Percentiles rank a stretch among this genome's conserved stretches.
These are phyloP conservation scores for Amesomyces nigricolor DNA, from an alignment of 2,329 filamentous ascomycete genomes.

Conservation along the genomic window DNA sequence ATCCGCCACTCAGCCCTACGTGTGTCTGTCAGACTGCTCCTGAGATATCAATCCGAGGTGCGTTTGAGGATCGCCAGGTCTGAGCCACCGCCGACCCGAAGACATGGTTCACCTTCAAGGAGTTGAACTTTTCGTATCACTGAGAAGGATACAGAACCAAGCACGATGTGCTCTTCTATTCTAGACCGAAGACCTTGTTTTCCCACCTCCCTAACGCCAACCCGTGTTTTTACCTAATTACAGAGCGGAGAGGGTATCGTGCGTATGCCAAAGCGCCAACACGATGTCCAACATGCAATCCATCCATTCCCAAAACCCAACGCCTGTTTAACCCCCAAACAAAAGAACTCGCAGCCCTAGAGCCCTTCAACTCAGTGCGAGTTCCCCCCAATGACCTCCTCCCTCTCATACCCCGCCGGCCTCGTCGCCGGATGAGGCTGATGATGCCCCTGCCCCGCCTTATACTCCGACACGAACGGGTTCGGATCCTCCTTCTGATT, in stretches of 20 bases:
- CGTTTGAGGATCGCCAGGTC: too few relatives aligned
- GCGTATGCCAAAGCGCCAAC: not conserved
- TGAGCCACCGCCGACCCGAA: too few relatives aligned
- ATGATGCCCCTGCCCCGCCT: conserved; percentile 48
- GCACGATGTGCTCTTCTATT: not conserved
- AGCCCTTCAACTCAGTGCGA: not conserved
- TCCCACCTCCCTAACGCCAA: not conserved
- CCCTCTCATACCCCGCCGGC: conserved; percentile 73
- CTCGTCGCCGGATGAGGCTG: conserved; percentile 63
- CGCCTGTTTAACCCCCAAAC: not conserved
- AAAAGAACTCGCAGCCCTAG: not conserved
- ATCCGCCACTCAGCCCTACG: conserved; percentile 3
- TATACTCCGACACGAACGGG: conserved; percentile 81
- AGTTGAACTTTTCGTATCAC: too few relatives aligned
- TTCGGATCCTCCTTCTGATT: conserved; percentile 84
- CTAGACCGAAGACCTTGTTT: not conserved
- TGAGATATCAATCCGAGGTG: too few relatives aligned
- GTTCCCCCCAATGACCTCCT: conserved; percentile 61
- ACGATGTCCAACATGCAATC: not conserved
- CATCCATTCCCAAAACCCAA: not conserved
- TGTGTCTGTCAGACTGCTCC: not conserved
- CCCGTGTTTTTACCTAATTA: not conserved
- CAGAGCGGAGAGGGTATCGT: conserved; percentile 9
- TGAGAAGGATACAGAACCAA: too few relatives aligned
- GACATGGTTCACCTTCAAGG: too few relatives aligned